Base-by-base conservation (phyloP, 2,329 filamentous ascomycete genomes). In the Macrophomina tecta region DNA sequence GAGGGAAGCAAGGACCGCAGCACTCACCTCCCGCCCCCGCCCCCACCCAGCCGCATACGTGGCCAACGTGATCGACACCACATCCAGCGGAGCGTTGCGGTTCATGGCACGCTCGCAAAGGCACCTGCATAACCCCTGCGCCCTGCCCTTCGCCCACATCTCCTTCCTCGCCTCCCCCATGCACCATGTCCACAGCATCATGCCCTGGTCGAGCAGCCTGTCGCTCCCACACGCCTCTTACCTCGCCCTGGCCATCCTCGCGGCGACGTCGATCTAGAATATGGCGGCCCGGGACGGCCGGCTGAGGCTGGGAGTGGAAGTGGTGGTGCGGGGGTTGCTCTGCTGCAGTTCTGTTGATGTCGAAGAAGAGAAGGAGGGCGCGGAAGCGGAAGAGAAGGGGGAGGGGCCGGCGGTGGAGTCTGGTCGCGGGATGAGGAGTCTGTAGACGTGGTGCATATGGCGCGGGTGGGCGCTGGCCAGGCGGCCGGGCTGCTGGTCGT, bases 141-240 rank as follows among this genome's bases (percentile, higher is more conserved):
- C 77, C 74, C 63, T 80, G 75, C 79, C 79, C 28, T 66, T 30
- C 9, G 69, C 69, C 12, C 55, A 40, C 4, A 64, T 36, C n/a
- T 61, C 34, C 14, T 72, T 58, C 23, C 65, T 68, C n/a, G 49
- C 70, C 2, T 85, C 83, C 85, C 85, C 86, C 85, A 68, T 87
- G 85, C 28, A 79, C 79, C 52, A 23, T 23, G 83, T 83, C 86
- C 86, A 88, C 32, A 88, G 71, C 1, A 84, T 83, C 86, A 88
- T 88, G 0, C 86, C 86, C 51, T 88, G 72, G 70, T 88, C 86
- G n/a, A 87, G 73, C 18, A 82, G 76, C 73, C 87, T 86, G 4
- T 72, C 74, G 34, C 83, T 85, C 3, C 82, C 77, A 49, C 78
- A 80, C 60, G 83, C 73, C 18, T 78, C 73, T 1, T 81, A 81